Evolutionary conservation across 2,329 filamentous ascomycete species (phyloP).

Genomic region (Ascochyta rabiei): DNA sequence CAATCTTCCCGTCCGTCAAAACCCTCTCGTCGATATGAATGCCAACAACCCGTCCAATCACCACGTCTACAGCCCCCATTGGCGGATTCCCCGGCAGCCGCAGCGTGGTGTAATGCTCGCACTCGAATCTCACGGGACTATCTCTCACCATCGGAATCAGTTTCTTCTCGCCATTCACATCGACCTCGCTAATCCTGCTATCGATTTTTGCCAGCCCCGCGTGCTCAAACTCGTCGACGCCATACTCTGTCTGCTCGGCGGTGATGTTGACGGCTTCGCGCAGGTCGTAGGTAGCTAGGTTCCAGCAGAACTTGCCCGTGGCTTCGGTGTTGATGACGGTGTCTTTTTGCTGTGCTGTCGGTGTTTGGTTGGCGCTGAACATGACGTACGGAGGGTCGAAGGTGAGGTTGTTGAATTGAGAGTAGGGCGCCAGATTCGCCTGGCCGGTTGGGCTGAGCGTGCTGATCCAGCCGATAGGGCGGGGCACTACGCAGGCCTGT

Average conservation of each 20-base stretch:
- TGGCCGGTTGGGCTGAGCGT: conserved; percentile 56
- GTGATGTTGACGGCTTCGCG: conserved; percentile 62
- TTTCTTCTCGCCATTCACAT: conserved; percentile 39
- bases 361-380: conserved; percentile 65
- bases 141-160: conserved; percentile 60
- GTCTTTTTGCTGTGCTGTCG: conserved; percentile 57
- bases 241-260: conserved; percentile 57
- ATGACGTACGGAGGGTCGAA: conserved; percentile 69
- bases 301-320: conserved; percentile 65
- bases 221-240: conserved; percentile 61
- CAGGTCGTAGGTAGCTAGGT: conserved; percentile 63
- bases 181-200: conserved; percentile 45
- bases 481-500: conserved; percentile 63
- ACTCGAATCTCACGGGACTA: conserved; percentile 65
- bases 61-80: conserved; percentile 63
- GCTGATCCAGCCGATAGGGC: conserved; percentile 69
- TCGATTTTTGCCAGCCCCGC: conserved; percentile 58
- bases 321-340: conserved; percentile 62
- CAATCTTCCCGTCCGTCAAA: conserved; percentile 61
- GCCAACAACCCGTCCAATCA: conserved; percentile 63
- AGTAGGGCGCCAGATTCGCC: conserved; percentile 65
- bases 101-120: conserved; percentile 60
- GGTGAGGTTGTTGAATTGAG: conserved; percentile 67
- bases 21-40: conserved; percentile 63
- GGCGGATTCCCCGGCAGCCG: conserved; percentile 62